These are phyloP conservation scores for Entelexis sorbosivorans DNA, from an alignment of 1,139 yeast genomes.

Conservation along the genomic window DNA sequence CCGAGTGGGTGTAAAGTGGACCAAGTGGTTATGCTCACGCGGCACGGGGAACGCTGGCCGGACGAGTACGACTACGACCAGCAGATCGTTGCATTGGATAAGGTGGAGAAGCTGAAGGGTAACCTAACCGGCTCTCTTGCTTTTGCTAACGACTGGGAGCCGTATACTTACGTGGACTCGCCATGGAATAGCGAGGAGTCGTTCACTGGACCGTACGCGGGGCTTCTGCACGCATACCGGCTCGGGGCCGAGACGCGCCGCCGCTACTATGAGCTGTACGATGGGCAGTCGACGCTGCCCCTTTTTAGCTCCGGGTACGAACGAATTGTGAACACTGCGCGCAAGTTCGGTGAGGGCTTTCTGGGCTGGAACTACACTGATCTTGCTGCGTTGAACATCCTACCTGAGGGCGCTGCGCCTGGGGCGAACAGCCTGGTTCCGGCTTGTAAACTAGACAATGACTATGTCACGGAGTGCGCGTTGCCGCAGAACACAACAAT, in stretches of 20 bases:
- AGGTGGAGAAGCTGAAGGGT: conserved; percentile 24
- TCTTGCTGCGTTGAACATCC: conserved; percentile 30
- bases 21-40: conserved; percentile 51
- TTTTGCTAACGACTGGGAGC: conserved; percentile 34
- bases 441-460: conserved; percentile 18
- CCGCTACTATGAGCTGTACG: conserved; percentile 33
- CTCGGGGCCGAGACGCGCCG: conserved; percentile 31
- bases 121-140: conserved; percentile 30
- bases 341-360: conserved; percentile 36
- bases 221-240: conserved; percentile 27
- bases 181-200: conserved; percentile 27
- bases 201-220: conserved; percentile 32
- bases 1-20: conserved; percentile 48
- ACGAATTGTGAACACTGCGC: conserved; percentile 35
- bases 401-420: conserved; percentile 31
- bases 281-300: conserved; percentile 30
- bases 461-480: conserved; percentile 15
- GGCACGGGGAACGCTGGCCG: conserved; percentile 74
- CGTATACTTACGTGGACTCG: conserved; percentile 26
- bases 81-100: conserved; percentile 22
- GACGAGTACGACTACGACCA: conserved; percentile 22
- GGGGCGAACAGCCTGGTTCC: conserved; percentile 39
- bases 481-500: conserved; percentile 21
- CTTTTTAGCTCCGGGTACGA: conserved; percentile 34
- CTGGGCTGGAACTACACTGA: conserved; percentile 33